Base-by-base conservation (phyloP, 2,329 filamentous ascomycete species). In the Phyllosticta citribraziliensis region DNA sequence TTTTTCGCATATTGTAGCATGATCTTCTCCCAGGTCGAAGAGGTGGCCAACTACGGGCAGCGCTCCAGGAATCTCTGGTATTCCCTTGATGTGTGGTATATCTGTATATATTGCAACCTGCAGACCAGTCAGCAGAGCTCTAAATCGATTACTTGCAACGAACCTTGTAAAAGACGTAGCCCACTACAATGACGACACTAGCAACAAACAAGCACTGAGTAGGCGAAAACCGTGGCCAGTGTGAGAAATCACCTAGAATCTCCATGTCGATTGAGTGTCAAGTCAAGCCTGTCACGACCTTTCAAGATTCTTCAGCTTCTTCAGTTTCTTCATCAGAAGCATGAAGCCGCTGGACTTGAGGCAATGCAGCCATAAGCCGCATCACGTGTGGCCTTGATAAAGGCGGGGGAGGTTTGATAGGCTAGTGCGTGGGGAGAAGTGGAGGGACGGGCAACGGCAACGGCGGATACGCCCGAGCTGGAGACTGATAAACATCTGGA, bases 41-140 rank as follows among this genome's bases (percentile, higher is more conserved):
- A 82, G 74, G 68, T 82, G 80, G 0, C 80, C 80, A 22, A 76
- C 74, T 10, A 82, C 70, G 1, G 80, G 80, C 1, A 78, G 66
- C 2, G 79, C 78, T 14, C 77, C 76, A 2, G 80, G 80, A 14
- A 82, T 78, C 57, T 82, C 78, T 14, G 75, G 77, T 11, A 82
- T 72, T 14, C 77, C 76, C 56, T 73, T 74, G 63, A 82, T 81
- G 56, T 76, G 72, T 1, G 79, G 76, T 22, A 82, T 76, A 61
- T 82, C 79, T 4, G 79, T 81, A 66, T 66, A 65, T 25, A 65
- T 72, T 4, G 65, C 56, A 14, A 66, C 11, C 63, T 61, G 63
- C 19, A 9, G 22, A 11, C 25, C 24, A 6, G 19, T 60, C 11
- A 60, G 58, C 40, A 9, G 19, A 9, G 12, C 8, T 25, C 24